These are phyloP conservation scores for Rhodotorula mucilaginosa DNA, from an alignment of 1,284 basidiomycete species.

Conservation along the genomic window DNA sequence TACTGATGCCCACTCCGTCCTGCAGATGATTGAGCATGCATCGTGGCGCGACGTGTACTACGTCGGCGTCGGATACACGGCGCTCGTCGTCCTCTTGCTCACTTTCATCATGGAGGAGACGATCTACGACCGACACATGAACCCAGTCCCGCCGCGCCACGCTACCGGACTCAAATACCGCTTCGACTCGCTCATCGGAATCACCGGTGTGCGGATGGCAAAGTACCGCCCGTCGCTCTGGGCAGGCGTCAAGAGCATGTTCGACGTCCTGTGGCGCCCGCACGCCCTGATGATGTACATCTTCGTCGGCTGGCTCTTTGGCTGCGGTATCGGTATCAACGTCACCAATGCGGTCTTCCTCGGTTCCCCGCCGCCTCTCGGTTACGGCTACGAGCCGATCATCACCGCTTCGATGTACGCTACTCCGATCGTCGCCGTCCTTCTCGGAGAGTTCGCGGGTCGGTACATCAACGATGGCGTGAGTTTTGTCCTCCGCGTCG, in stretches of 20 bases:
- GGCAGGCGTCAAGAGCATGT: conserved; percentile 53
- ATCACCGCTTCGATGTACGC: conserved; percentile 37
- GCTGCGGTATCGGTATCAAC: conserved; percentile 59
- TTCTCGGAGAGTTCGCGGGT: conserved; percentile 67
- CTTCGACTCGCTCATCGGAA: conserved; percentile 62
- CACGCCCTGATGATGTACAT: conserved; percentile 55
- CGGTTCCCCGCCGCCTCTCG: conserved; percentile 57
- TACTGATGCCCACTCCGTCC: conserved; percentile 64
- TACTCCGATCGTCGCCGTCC: conserved; percentile 54
- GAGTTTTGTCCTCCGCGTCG: neutral
- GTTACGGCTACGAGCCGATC: conserved; percentile 53
- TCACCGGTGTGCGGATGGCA: conserved; percentile 63
- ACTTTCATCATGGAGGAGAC: conserved; percentile 64
- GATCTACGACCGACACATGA: conserved; percentile 63
- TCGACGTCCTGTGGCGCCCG: conserved; percentile 34
- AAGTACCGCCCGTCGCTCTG: conserved; percentile 57
- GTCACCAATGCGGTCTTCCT: conserved; percentile 69
- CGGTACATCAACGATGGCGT: conserved; percentile 64
- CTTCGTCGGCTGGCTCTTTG: conserved; percentile 41
- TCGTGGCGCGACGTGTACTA: conserved; percentile 56
- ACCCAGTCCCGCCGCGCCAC: conserved; percentile 54
- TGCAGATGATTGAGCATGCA: conserved; percentile 54
- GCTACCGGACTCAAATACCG: conserved; percentile 57
- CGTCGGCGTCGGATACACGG: conserved; percentile 61
- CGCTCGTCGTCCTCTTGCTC: conserved; percentile 60